A percentile compares a stretch with the other conserved stretches of the same genome.
phyloP scores from a whole-genome alignment of 148 eudicot genomes.

The Arbutus unedo region DNA sequence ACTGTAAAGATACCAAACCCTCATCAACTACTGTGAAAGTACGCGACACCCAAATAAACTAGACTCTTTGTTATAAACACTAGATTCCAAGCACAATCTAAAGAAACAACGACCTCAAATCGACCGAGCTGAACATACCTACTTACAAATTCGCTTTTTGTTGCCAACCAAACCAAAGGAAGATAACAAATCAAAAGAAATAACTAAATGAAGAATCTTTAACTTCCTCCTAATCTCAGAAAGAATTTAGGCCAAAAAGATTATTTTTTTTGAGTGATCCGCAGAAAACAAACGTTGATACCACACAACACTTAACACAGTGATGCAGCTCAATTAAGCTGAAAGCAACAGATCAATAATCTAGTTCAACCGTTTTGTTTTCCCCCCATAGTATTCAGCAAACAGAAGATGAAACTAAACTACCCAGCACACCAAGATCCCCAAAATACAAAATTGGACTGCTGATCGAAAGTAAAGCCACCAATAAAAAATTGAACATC shows the following conservation, averaged over 20 bases:
- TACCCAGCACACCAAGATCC: neutral
- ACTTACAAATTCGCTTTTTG: neutral
- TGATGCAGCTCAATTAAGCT: neutral
- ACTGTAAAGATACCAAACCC: neutral
- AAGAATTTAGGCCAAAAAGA: neutral
- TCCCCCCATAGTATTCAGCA: neutral
- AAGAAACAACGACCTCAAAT: neutral
- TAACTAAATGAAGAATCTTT: neutral
- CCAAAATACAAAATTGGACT: neutral
- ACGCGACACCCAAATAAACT: neutral
- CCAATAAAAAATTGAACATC: too few species aligned
- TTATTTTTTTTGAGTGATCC: neutral
- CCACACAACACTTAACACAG: neutral
- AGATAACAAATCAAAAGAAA: neutral
- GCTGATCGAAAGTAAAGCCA: neutral
- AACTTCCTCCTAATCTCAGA: neutral
- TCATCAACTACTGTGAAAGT: neutral
- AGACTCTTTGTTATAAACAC: neutral
- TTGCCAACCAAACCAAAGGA: neutral
- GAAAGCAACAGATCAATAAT: neutral
- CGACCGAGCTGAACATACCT: neutral
- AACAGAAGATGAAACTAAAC: neutral
- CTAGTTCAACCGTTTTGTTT: neutral
- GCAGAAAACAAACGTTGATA: neutral
- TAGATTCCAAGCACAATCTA: neutral